Evolutionary conservation across 2,329 filamentous ascomycete species (phyloP).

Genomic region (Orbilia oligospora): DNA sequence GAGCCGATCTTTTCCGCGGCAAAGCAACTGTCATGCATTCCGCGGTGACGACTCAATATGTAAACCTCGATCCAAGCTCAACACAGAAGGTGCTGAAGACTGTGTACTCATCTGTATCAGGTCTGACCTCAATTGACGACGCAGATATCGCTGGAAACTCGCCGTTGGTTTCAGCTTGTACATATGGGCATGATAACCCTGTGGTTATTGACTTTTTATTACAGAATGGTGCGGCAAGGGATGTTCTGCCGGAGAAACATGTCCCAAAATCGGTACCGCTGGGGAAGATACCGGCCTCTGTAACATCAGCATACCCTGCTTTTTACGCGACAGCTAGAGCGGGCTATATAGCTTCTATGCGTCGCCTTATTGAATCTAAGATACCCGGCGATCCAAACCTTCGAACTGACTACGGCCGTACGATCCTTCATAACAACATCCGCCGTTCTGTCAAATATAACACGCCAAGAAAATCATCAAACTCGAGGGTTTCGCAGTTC

Average conservation of each 20-base stretch:
- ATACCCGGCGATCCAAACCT: constrained; percentile 47
- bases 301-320: constrained; percentile 29
- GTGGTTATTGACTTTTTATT: constrained; percentile 45
- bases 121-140: constrained; percentile 50
- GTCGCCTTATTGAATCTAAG: constrained; percentile 42
- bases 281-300: constrained; percentile 7
- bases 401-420: constrained; percentile 42
- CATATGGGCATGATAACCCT: constrained; percentile 50
- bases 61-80: constrained; percentile 34
- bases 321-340: constrained; percentile 51
- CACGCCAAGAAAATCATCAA: constrained; percentile 49
- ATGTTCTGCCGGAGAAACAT: constrained; percentile 25
- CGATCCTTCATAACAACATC: constrained; percentile 48
- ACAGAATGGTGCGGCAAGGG: constrained; percentile 25
- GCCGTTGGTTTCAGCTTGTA: constrained; percentile 51
- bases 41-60: constrained; percentile 48
- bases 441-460: constrained; percentile 54
- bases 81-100: constrained; percentile 32
- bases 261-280: not conserved
- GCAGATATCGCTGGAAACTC: constrained; percentile 46
- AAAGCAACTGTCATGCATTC: constrained; percentile 57
- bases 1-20: constrained; percentile 50
- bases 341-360: constrained; percentile 58
- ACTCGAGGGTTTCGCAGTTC: constrained; percentile 50
- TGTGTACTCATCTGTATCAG: constrained; percentile 48